Conservation (phyloP, 176 grass and related monocot genomes). For the Chrysopogon serrulatus region DNA sequence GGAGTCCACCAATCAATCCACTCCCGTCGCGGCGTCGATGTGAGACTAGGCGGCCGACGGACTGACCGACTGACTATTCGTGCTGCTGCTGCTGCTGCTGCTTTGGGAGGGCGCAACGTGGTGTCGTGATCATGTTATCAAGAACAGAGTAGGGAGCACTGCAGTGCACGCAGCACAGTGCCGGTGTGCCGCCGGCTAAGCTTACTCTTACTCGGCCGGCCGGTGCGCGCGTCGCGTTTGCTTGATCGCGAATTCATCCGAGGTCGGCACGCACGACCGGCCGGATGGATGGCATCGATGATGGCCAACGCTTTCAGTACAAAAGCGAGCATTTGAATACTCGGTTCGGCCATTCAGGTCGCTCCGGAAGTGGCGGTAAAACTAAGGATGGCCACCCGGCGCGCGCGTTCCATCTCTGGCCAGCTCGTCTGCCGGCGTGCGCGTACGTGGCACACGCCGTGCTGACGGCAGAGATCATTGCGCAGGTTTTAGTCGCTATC, state of each 20-base stretch:
- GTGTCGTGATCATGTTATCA: conserved; percentile 44
- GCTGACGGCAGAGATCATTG: not conserved
- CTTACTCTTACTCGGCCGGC: not conserved
- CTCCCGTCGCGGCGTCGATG: not conserved
- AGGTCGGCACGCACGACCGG: conserved; percentile 10
- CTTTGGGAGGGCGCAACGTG: conserved; percentile 30
- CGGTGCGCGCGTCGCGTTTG: not conserved
- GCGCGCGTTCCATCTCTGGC: not conserved
- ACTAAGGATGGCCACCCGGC: not conserved
- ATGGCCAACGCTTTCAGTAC: not conserved
- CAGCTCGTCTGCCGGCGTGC: not conserved
- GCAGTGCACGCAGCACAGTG: not conserved
- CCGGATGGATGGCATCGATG: not conserved
- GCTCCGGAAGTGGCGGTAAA: conserved; percentile 13
- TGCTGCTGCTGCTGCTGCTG: not conserved
- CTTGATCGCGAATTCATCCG: conserved; percentile 42
- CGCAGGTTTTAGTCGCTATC: conserved; percentile 2
- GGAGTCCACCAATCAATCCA: not conserved
- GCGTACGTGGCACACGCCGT: not conserved
- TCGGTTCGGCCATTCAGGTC: not conserved
- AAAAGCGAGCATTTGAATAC: not conserved
- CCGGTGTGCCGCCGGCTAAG: not conserved
- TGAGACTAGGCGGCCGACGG: not conserved
- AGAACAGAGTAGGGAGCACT: conserved; percentile 20
- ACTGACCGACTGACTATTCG: too few relatives aligned